Percentiles rank a stretch among this genome's conserved stretches.
Conservation (phyloP, 2,329 filamentous ascomycete species). For the Plectosphaerella sp. region DNA sequence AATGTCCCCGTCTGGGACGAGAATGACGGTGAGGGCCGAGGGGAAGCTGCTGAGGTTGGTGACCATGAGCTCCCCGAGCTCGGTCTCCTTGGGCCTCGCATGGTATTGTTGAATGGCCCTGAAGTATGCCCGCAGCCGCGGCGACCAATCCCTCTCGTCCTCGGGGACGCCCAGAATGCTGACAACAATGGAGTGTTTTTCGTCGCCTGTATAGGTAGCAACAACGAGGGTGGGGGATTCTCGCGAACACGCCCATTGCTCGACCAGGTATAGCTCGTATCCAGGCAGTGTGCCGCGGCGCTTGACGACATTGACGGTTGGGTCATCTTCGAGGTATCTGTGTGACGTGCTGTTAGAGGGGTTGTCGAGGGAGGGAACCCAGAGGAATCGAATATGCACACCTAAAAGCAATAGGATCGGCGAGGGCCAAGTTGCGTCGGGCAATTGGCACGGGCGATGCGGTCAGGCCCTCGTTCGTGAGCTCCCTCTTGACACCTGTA, state of each 20-base stretch:
- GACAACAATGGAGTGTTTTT: conserved; percentile 71
- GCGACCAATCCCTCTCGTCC: conserved; percentile 76
- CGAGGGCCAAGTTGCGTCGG: conserved; percentile 48
- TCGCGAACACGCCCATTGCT: conserved; percentile 96
- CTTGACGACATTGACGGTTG: conserved; percentile 69
- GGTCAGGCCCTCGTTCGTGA: conserved; percentile 6
- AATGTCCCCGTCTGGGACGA: conserved; percentile 82
- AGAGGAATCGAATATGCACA: conserved; percentile 16
- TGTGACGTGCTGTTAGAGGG: background rate
- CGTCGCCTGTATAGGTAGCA: conserved; percentile 87
- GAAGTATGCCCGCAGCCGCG: conserved; percentile 76
- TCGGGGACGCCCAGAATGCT: conserved; percentile 77
- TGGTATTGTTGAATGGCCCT: conserved; percentile 80
- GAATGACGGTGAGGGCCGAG: conserved; percentile 86
- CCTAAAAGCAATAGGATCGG: conserved; percentile 55
- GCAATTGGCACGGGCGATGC: conserved; percentile 18
- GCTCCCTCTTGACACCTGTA: conserved; percentile 6
- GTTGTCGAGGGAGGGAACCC: background rate
- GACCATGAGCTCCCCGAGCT: conserved; percentile 81
- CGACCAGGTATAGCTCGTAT: conserved; percentile 91
- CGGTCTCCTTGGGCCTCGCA: conserved; percentile 76
- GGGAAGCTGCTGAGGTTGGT: conserved; percentile 92
- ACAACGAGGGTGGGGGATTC: conserved; percentile 88
- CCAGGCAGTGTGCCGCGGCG: conserved; percentile 67
- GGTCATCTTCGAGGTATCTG: conserved; percentile 82